Evolutionary conservation across 139 green algal species (phyloP).

Genomic region (Gonium pectorale): DNA sequence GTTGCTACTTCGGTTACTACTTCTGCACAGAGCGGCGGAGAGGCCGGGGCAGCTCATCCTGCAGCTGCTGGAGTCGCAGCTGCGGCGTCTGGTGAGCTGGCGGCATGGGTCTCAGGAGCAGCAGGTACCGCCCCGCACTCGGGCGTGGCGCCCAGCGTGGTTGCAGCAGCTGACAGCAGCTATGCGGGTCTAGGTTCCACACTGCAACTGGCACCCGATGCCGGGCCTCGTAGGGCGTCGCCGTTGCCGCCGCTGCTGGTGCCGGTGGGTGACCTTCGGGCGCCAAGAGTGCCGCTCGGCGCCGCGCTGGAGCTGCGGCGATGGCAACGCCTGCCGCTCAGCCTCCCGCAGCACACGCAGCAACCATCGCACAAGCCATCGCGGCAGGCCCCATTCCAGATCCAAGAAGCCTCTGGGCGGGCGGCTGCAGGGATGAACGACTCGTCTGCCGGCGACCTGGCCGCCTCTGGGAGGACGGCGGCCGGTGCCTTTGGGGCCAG

Average conservation of each 20-base stretch:
- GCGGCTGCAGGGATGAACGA: background rate
- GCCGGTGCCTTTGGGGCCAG: background rate
- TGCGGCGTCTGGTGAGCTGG: background rate
- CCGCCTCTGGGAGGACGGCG: background rate
- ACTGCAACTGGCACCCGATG: too few species aligned
- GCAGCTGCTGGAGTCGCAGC: background rate
- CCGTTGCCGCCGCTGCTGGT: background rate
- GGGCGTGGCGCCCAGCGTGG: too few species aligned
- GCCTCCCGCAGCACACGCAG: background rate
- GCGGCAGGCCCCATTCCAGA: background rate
- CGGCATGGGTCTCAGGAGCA: background rate
- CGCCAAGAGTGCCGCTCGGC: background rate
- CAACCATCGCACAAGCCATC: background rate
- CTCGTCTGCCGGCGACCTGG: background rate
- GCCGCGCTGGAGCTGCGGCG: background rate
- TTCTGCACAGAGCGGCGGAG: too few species aligned
- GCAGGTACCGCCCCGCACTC: too few species aligned
- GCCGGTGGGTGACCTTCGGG: background rate
- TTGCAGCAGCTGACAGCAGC: too few species aligned
- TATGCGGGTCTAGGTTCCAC: too few species aligned
- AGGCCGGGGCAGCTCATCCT: too few species aligned
- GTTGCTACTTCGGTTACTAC: too few species aligned
- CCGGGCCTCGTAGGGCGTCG: too few species aligned
- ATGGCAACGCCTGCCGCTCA: slow-evolving; percentile 13
- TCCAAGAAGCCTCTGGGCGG: background rate